These are phyloP conservation scores for Mycena amicta DNA, from an alignment of 768 basidiomycete genomes.

Conservation along the genomic window DNA sequence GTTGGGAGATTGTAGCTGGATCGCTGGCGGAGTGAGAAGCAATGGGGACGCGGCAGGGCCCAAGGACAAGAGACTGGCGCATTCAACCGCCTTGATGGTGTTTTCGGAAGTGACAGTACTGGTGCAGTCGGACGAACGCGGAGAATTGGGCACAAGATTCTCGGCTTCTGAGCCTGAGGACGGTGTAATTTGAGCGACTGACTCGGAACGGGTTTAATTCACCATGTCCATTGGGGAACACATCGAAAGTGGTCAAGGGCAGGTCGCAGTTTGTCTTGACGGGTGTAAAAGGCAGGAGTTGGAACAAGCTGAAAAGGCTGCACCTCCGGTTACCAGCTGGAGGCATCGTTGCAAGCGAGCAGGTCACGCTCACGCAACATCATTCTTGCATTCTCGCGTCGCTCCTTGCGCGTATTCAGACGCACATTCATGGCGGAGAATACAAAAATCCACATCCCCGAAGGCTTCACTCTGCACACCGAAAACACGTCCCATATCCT, in stretches of 20 bases:
- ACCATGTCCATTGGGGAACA: too few species aligned
- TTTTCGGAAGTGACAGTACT: background rate
- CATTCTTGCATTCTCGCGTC: background rate
- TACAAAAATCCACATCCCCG: conserved; percentile 53
- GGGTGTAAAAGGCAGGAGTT: background rate
- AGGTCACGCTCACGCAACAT: background rate
- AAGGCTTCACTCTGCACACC: conserved; percentile 76
- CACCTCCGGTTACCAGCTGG: conserved; percentile 6
- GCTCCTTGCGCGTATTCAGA: background rate
- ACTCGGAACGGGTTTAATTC: too few species aligned
- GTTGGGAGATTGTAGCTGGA: background rate
- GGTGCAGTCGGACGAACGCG: background rate
- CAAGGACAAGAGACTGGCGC: conserved; percentile 5
- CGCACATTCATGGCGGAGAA: conserved; percentile 2
- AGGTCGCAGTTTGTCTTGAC: conserved; percentile 7
- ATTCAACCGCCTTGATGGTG: conserved; percentile 7
- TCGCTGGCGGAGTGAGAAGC: conserved; percentile 13
- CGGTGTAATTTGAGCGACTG: too few species aligned
- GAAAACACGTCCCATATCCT: conserved; percentile 85
- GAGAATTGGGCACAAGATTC: background rate
- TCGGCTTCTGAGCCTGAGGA: conserved; percentile 16
- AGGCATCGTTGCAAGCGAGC: too few species aligned
- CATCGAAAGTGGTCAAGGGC: conserved; percentile 17
- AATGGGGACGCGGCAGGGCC: conserved; percentile 7
- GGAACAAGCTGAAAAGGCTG: background rate